Evolutionary conservation across 2,329 filamentous ascomycete genomes (phyloP), one percentile per base, ranked within the genome.

Genomic region (Penicillium crustosum): DNA sequence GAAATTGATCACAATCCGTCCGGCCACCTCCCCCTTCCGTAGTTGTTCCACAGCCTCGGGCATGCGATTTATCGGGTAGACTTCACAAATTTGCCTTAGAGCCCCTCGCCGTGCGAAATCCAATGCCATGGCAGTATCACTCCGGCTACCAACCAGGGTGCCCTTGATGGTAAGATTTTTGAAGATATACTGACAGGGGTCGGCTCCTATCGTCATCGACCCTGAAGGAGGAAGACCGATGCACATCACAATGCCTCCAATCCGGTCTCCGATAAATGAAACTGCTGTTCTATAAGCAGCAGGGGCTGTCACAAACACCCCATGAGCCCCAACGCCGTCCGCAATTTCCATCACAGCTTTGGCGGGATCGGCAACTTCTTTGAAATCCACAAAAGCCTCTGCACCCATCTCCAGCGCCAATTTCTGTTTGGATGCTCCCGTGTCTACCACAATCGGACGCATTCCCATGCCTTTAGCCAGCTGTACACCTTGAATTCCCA

Each of bases 401-500:
- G 83, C 82, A 4, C 83, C 83, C 66, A 83, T 77, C 49, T 76
- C 71, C 49, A 79, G 53, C 15, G 77, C 76, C 0, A 84, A 68
- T 21, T 75, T 71, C 13, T 75, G 72, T 63, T 83, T 83, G 4
- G 73, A 73, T 1, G 72, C 74, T 3, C 82, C 82, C 0, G 77
- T 79, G 59, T 85, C 83, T 25, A 85, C 77, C 15, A 83, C 83
- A 48, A 86, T 81, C 3, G 82, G 77, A 4, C 82, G 75, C 70
- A 84, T 78, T 0, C 83, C 83, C 81, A 85, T 84, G 3, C 82
- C 81, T 43, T 75, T 74, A 9, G 82, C 82, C 6, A 82, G 68
- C 63, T 81, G 83, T 2, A 86, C 78, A 9, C 83, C 83, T 63
- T 85, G 83, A 57, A 84, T 81, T 4, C 83, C 83, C 4, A 86